phyloP scores from a whole-genome alignment of 31 red algal species.

The Bonnemaisonia californica region DNA sequence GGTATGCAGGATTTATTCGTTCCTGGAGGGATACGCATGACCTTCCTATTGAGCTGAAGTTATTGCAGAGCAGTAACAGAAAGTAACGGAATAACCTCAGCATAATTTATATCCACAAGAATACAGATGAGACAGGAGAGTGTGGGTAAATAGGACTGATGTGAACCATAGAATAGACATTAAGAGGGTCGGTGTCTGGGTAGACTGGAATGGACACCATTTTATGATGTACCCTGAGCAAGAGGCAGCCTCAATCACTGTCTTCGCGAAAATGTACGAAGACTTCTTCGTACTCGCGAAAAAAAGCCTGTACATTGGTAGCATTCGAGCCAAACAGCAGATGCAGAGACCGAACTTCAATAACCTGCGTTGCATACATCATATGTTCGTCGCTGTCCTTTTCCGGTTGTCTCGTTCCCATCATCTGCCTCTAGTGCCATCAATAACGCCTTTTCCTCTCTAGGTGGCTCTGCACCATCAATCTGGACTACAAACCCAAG shows the following conservation, averaged over 20 bases:
- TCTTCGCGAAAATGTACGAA: constrained; percentile 93
- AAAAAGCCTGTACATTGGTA: constrained; percentile 99
- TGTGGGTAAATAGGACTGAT: constrained; percentile 81
- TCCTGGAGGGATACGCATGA: constrained; percentile 99
- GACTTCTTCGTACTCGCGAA: constrained; percentile 90
- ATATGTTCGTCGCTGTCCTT: constrained; percentile 78
- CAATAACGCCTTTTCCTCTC: constrained; percentile 8
- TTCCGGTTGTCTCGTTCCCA: constrained; percentile 28
- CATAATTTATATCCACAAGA: constrained; percentile 62
- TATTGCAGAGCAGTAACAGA: constrained; percentile 78
- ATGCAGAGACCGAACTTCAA: constrained; percentile 97
- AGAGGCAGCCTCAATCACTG: constrained; percentile 88
- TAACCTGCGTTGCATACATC: constrained; percentile 96
- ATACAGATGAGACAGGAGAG: too few species aligned
- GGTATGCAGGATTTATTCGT: constrained; percentile 82
- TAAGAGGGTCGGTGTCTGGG: constrained; percentile 93
- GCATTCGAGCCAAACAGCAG: constrained; percentile 83
- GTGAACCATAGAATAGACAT: constrained; percentile 77
- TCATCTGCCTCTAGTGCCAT: constrained; percentile 19
- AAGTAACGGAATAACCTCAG: constrained; percentile 52
- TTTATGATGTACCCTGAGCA: constrained; percentile 84
- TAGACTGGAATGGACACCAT: constrained; percentile 90
- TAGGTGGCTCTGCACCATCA: constrained; percentile 51
- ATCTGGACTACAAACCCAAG: constrained; percentile 99
- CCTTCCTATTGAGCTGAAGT: constrained; percentile 96